phyloP scores from a whole-genome alignment of 371 early-diverging fungal species.

The Blakeslea trispora region DNA sequence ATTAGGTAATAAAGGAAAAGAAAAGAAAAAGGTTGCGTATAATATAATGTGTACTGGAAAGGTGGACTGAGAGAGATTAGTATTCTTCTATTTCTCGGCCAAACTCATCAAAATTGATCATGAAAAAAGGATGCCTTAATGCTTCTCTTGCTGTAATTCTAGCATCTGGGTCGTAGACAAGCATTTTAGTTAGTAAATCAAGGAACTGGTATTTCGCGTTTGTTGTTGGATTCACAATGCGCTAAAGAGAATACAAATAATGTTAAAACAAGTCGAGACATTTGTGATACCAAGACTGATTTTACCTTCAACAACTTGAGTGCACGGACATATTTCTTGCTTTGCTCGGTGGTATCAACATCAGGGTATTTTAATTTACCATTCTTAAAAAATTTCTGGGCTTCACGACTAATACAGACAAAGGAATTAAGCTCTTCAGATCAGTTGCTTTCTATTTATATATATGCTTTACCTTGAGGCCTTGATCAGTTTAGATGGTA shows the following conservation, averaged over 20 bases:
- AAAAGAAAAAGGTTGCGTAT: no score
- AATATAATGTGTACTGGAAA: no score
- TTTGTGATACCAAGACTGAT: not conserved
- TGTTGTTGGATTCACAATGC: constrained; percentile 38
- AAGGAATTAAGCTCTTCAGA: no score
- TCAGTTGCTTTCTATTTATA: not conserved
- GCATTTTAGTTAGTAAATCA: constrained; percentile 77
- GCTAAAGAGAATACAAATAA: constrained; percentile 17
- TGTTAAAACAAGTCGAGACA: not conserved
- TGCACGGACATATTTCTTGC: constrained; percentile 69
- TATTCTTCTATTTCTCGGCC: constrained; percentile 27
- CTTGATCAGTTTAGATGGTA: constrained; percentile 24
- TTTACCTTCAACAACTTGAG: constrained; percentile 61
- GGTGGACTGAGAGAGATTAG: no score
- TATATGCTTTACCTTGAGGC: constrained; percentile 10
- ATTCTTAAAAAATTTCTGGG: constrained; percentile 61
- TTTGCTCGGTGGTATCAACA: constrained; percentile 60
- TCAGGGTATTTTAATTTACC: constrained; percentile 70
- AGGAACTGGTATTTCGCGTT: constrained; percentile 38
- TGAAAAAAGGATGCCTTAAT: constrained; percentile 83
- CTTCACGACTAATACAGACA: constrained; percentile 40
- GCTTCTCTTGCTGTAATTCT: constrained; percentile 86
- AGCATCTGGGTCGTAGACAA: constrained; percentile 84
- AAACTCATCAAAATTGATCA: constrained; percentile 35
- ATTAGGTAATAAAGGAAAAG: no score